A percentile compares a stretch with the other conserved stretches of the same genome.
phyloP scores from a whole-genome alignment of 306 rosid genomes.

The Leucaena leucocephala region DNA sequence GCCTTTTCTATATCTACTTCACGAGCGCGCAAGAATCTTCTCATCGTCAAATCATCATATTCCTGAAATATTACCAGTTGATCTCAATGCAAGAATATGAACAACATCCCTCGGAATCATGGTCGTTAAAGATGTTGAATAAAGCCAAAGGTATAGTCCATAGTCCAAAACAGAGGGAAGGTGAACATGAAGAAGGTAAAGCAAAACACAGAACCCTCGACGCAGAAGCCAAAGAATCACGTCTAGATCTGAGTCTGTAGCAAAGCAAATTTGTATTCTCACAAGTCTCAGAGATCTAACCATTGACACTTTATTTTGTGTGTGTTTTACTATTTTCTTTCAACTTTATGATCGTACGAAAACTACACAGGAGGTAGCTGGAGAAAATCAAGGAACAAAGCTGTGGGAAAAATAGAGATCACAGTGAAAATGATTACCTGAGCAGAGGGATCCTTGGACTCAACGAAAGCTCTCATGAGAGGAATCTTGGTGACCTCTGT shows the following conservation, averaged over 20 bases:
- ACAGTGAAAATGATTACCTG: conserved; percentile 31
- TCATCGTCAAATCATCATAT: conserved; percentile 52
- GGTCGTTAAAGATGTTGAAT: background rate
- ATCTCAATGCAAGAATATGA: background rate
- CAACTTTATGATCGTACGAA: background rate
- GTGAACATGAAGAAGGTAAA: background rate
- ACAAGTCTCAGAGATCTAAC: background rate
- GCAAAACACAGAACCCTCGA: background rate
- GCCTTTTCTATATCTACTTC: conserved; percentile 52
- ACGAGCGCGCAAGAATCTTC: conserved; percentile 65
- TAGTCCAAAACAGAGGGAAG: background rate
- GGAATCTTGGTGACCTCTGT: conserved; percentile 37
- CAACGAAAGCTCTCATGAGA: conserved; percentile 35
- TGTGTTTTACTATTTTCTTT: background rate
- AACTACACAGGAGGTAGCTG: background rate
- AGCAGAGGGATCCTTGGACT: conserved; percentile 41
- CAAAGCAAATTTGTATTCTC: background rate
- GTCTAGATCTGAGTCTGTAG: background rate
- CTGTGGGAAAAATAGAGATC: background rate
- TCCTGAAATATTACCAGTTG: conserved; percentile 34
- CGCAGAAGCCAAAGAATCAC: background rate
- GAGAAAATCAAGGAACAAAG: background rate
- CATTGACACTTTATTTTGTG: background rate
- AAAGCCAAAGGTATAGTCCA: background rate
- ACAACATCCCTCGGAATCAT: background rate